Evolutionary conservation across 306 rosid genomes (phyloP).

Genomic region (Cicer yamashitae): DNA sequence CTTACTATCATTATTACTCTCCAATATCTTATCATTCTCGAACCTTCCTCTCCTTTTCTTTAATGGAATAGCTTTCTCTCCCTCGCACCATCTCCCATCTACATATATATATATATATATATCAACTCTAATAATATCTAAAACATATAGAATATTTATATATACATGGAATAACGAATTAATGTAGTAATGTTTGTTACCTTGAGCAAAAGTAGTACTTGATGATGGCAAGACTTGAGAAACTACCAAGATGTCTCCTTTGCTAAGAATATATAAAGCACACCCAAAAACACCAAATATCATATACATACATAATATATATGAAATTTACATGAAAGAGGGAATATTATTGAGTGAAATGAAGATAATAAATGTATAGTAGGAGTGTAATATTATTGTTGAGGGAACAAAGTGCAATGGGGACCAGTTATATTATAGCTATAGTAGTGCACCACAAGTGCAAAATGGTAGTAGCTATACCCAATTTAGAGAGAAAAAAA

Average conservation of each 20-base stretch:
- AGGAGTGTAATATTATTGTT: slow-evolving; percentile 41
- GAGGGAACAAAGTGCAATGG: slow-evolving; percentile 52
- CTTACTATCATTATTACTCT: not conserved
- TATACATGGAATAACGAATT: not conserved
- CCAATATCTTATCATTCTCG: slow-evolving; percentile 21
- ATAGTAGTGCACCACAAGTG: slow-evolving; percentile 72
- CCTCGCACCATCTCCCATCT: slow-evolving; percentile 66
- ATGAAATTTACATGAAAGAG: slow-evolving; percentile 41
- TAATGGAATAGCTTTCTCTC: slow-evolving; percentile 73
- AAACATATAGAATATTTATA: not conserved
- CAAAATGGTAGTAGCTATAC: slow-evolving; percentile 52
- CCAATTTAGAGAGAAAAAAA: slow-evolving; percentile 53
- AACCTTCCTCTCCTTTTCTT: slow-evolving; percentile 76
- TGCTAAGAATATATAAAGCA: slow-evolving; percentile 52
- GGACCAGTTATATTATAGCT: slow-evolving; percentile 62
- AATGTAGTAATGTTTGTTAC: slow-evolving; percentile 32
- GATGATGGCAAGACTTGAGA: slow-evolving; percentile 51
- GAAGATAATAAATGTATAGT: slow-evolving; percentile 7
- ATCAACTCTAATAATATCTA: not conserved
- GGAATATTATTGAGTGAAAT: slow-evolving; percentile 20
- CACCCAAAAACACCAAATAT: slow-evolving; percentile 52
- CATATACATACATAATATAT: slow-evolving; percentile 23
- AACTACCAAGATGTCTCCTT: slow-evolving; percentile 48
- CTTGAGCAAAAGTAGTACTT: slow-evolving; percentile 55
- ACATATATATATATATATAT: not conserved